phyloP scores from a whole-genome alignment of 1,284 basidiomycete genomes.

The Naganishia cerealis region DNA sequence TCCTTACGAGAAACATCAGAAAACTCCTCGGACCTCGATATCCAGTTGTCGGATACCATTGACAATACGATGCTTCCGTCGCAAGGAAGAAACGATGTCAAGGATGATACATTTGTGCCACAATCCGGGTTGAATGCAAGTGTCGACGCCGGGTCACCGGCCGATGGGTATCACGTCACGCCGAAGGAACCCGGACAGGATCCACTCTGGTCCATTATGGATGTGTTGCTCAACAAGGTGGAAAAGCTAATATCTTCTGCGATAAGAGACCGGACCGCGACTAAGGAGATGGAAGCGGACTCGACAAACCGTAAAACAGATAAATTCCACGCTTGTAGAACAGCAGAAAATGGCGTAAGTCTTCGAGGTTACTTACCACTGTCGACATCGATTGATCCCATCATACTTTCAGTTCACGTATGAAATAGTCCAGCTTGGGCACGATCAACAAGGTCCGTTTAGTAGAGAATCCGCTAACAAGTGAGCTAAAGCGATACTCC shows the following conservation, averaged over 20 bases:
- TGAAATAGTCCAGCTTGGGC: background rate
- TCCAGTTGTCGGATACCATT: background rate
- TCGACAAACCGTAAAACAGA: background rate
- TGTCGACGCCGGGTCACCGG: no score
- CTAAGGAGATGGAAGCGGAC: background rate
- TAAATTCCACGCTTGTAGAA: background rate
- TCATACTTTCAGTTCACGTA: background rate
- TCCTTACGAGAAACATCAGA: background rate
- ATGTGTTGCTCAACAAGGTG: conserved; percentile 16
- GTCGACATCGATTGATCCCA: background rate
- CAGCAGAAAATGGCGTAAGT: conserved; percentile 11
- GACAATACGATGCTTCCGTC: background rate
- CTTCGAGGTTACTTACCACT: background rate
- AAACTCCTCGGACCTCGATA: background rate
- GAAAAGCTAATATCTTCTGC: background rate
- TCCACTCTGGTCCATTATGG: conserved; percentile 22
- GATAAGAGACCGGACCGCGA: conserved; percentile 3
- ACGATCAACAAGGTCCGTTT: background rate
- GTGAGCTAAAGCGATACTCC: background rate
- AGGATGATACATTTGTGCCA: conserved; percentile 6
- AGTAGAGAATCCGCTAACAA: background rate
- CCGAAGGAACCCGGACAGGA: conserved; percentile 3
- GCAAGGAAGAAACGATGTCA: background rate
- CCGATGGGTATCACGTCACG: no score
- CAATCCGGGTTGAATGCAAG: background rate